These are phyloP conservation scores for Penicillium steckii DNA, from an alignment of 495 filamentous ascomycete genomes.

Conservation along the genomic window DNA sequence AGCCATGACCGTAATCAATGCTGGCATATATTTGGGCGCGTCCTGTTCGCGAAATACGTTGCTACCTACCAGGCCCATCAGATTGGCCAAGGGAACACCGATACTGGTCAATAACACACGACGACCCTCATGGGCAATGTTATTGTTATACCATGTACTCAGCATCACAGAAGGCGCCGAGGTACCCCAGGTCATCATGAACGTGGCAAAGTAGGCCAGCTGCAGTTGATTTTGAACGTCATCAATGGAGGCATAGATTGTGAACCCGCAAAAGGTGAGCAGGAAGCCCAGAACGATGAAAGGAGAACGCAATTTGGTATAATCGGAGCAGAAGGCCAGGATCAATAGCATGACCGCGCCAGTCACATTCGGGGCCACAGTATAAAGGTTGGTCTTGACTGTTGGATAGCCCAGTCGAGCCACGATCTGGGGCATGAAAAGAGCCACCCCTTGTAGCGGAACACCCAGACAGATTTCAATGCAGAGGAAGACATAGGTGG, in stretches of 20 bases:
- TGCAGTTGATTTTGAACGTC: constrained; percentile 50
- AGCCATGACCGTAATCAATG: constrained; percentile 66
- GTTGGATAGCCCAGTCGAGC: constrained; percentile 56
- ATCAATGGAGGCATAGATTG: constrained; percentile 64
- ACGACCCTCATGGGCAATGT: constrained; percentile 68
- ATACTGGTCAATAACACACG: constrained; percentile 66
- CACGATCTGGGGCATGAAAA: constrained; percentile 73
- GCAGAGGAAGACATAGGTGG: constrained; percentile 58
- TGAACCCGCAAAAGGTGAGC: constrained; percentile 68
- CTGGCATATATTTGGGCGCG: constrained; percentile 70
- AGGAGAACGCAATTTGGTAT: constrained; percentile 60
- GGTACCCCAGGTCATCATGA: constrained; percentile 76
- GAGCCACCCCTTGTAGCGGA: constrained; percentile 62
- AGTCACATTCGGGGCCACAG: constrained; percentile 65
- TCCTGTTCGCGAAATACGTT: constrained; percentile 70
- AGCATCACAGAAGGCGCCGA: constrained; percentile 49
- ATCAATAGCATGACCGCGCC: constrained; percentile 67
- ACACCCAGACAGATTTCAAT: constrained; percentile 74
- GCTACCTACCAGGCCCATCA: constrained; percentile 70
- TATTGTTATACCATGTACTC: constrained; percentile 70
- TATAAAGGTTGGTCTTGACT: constrained; percentile 72
- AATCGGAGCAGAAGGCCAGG: constrained; percentile 63
- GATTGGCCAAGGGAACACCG: constrained; percentile 68
- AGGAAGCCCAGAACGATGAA: constrained; percentile 69
- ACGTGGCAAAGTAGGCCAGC: constrained; percentile 71